These are phyloP conservation scores for Gillenia trifoliata DNA, from an alignment of 306 rosid species.

Conservation along the genomic window DNA sequence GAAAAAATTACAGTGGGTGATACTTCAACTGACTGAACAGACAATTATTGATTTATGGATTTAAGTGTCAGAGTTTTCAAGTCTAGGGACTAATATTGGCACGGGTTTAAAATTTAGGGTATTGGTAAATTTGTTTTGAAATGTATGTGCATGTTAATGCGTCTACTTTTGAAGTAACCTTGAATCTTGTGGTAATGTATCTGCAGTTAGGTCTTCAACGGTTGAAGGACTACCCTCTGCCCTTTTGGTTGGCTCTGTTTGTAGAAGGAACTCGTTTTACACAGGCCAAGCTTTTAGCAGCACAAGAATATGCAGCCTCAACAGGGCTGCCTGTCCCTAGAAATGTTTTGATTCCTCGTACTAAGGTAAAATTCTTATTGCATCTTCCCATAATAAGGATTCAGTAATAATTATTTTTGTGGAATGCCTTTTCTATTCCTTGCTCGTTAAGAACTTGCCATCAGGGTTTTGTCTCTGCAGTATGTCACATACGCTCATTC, in stretches of 20 bases:
- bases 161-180: slow-evolving; percentile 11
- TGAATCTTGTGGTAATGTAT: slow-evolving; percentile 27
- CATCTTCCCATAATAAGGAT: background rate
- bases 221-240: slow-evolving; percentile 72
- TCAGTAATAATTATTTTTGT: background rate
- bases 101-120: background rate
- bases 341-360: slow-evolving; percentile 94
- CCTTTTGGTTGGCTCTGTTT: slow-evolving; percentile 96
- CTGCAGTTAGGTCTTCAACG: slow-evolving; percentile 74
- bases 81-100: background rate
- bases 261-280: slow-evolving; percentile 98
- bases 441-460: background rate
- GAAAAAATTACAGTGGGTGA: background rate
- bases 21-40: background rate
- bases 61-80: background rate
- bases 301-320: slow-evolving; percentile 81
- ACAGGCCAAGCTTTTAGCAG: slow-evolving; percentile 76
- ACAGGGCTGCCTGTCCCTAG: slow-evolving; percentile 69
- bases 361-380: slow-evolving; percentile 52
- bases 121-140: background rate
- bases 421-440: background rate
- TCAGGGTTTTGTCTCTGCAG: too few species aligned
- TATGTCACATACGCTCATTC: too few species aligned
- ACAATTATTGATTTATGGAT: background rate
- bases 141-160: background rate